A percentile compares a stretch with the other conserved stretches of the same genome.
phyloP scores from a whole-genome alignment of 2,329 filamentous ascomycete species.

The Aspergillus sp. region DNA sequence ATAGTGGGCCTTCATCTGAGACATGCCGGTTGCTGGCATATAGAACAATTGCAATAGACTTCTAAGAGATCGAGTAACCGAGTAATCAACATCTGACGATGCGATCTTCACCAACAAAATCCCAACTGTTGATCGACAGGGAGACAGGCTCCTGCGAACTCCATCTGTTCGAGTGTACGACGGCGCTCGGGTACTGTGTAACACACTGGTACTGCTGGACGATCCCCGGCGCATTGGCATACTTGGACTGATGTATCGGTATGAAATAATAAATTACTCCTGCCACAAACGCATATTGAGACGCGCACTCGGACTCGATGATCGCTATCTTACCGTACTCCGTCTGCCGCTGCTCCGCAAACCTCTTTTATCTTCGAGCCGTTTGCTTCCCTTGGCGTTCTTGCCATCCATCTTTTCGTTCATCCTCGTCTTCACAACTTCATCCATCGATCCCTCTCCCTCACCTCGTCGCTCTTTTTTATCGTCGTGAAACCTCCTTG shows the following conservation, averaged over 20 bases:
- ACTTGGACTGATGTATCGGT: background rate
- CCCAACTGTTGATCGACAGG: background rate
- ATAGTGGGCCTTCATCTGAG: background rate
- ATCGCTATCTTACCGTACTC: constrained; percentile 1
- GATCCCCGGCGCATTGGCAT: background rate
- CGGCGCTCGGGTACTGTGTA: background rate
- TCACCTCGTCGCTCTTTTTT: constrained; percentile 3
- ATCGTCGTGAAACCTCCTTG: constrained; percentile 7
- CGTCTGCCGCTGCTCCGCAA: background rate
- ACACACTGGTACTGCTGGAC: background rate
- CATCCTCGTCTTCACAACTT: background rate
- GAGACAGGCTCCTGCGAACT: background rate
- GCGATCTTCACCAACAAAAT: background rate
- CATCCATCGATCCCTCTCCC: background rate
- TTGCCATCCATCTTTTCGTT: background rate
- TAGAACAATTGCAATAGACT: background rate
- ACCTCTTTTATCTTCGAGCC: background rate
- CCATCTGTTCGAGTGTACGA: background rate
- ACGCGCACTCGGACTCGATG: constrained; percentile 5
- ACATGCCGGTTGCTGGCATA: background rate
- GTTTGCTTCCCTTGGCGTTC: background rate
- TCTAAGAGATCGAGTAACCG: background rate
- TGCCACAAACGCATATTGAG: background rate
- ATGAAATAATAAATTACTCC: constrained; percentile 2
- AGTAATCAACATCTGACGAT: background rate